Base-by-base conservation (phyloP, 176 grass and related monocot genomes). In the Cocos nucifera region DNA sequence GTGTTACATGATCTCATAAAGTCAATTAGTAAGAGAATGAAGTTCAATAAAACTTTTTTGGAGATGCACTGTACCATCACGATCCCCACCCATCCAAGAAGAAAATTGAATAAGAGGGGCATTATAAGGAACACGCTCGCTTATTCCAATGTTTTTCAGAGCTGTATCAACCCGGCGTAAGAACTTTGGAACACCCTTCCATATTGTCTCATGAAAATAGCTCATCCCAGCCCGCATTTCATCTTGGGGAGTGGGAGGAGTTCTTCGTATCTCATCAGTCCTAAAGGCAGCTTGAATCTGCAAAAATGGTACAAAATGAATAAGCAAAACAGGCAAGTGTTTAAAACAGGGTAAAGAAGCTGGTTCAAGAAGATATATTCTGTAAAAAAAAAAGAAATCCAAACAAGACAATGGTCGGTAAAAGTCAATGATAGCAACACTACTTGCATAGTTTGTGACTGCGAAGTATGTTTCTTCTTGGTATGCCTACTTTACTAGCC, bases 191-290 rank as follows among this genome's bases (percentile, higher is more conserved):
- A 96, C 80, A 65, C 92, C 92, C 83, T 90, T 96, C 92, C 87
- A 96, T 78, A 96, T 96, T 48, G 92, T 90, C 69, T 96, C 92
- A 57, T 96, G 92, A 50, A 96, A 96, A 74, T 96, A 96, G 77
- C 92, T 96, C 92, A 96, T 83, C 70, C 92, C 92, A 49, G 80
- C 80, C 58, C 87, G 83, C 77, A 79, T 96, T 85, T 96, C 92
- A 69, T 96, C 92, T 67, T 97, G 92, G 3, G 92, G 92, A 50
- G 92, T 97, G 16, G 87, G 92, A 77, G 86, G 81, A 15, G 87
- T 61, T 53, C 91, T 74, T 66, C 86, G 63, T 64, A 95, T 95
- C 80, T 95, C 91, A 70, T 95, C 91, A 44, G 91, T 95, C 73
- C 91, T 87, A 62, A 95, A 95, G 39, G 83, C 86, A 66, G 91